Conservation (phyloP, 192 early-diverging fungal species). For the Coemansia sp. region DNA sequence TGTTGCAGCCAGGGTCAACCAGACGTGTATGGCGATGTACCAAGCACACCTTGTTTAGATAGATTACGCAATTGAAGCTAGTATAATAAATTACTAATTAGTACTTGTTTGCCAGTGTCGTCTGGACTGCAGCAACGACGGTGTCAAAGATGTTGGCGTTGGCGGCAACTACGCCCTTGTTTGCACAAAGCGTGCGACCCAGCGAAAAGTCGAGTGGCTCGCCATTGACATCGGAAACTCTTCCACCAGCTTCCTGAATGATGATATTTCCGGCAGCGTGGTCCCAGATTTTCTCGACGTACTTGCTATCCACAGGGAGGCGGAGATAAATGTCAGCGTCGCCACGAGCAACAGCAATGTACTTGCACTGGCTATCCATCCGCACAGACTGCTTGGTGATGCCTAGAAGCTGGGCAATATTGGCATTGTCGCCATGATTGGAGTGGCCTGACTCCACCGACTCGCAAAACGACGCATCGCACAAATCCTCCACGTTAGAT, state of each 20-base stretch:
- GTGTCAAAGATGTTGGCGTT: constrained; percentile 70
- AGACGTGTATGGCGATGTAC: constrained; percentile 26
- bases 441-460: constrained; percentile 92
- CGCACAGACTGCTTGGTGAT: constrained; percentile 78
- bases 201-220: constrained; percentile 85
- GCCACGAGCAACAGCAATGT: constrained; percentile 85
- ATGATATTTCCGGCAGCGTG: constrained; percentile 91
- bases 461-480: constrained; percentile 85
- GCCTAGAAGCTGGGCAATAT: constrained; percentile 76
- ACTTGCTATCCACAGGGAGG: constrained; percentile 71
- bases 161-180: constrained; percentile 88
- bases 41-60: constrained; percentile 14
- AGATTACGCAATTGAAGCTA: not conserved
- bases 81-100: not conserved
- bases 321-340: constrained; percentile 94
- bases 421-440: constrained; percentile 73
- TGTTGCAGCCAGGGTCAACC: constrained; percentile 10
- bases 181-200: constrained; percentile 77
- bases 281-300: constrained; percentile 99
- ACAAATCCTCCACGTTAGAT: constrained; percentile 49
- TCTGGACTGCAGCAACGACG: constrained; percentile 78
- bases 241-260: constrained; percentile 91
- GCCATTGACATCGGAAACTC: constrained; percentile 79
- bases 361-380: constrained; percentile 99
- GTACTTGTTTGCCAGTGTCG: constrained; percentile 16